A percentile compares a stretch with the other conserved stretches of the same genome.
Conservation (phyloP, 108 stramenopile genomes). For the Schizochytrium sp. region DNA sequence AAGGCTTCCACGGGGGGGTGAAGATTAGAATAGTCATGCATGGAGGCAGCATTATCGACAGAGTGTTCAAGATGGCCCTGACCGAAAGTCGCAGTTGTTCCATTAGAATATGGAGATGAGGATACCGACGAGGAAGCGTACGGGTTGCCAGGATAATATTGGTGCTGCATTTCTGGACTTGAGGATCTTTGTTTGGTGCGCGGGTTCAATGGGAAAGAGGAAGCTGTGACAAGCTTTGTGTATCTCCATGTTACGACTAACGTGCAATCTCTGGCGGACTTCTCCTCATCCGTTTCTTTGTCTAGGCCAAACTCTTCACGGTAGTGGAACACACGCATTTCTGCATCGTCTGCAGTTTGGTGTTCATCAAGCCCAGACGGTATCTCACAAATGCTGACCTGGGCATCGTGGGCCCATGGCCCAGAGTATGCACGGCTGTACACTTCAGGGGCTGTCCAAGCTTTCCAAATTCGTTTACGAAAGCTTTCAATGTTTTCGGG, state of each 20-base stretch:
- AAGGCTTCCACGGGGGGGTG: background rate
- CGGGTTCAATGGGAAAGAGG: background rate
- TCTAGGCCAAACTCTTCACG: background rate
- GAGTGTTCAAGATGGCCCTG: background rate
- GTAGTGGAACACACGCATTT: conserved; percentile 30
- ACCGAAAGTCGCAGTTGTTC: background rate
- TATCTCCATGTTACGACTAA: background rate
- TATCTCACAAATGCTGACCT: background rate
- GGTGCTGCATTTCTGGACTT: too few relatives aligned
- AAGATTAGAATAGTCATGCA: background rate
- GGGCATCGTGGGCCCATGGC: background rate
- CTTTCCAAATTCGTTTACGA: background rate
- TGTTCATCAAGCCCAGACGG: background rate
- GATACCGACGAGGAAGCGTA: too few relatives aligned
- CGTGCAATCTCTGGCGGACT: too few relatives aligned
- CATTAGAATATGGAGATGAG: too few relatives aligned
- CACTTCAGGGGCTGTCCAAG: background rate
- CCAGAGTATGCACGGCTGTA: background rate
- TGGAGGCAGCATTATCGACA: background rate
- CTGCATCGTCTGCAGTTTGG: background rate
- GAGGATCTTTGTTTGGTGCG: too few relatives aligned
- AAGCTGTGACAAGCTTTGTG: background rate
- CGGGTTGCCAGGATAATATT: too few relatives aligned
- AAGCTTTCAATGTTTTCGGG: background rate
- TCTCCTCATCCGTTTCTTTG: too few relatives aligned